Conservation (phyloP, 176 grass and related monocot genomes). For the Ensete glaucum region DNA sequence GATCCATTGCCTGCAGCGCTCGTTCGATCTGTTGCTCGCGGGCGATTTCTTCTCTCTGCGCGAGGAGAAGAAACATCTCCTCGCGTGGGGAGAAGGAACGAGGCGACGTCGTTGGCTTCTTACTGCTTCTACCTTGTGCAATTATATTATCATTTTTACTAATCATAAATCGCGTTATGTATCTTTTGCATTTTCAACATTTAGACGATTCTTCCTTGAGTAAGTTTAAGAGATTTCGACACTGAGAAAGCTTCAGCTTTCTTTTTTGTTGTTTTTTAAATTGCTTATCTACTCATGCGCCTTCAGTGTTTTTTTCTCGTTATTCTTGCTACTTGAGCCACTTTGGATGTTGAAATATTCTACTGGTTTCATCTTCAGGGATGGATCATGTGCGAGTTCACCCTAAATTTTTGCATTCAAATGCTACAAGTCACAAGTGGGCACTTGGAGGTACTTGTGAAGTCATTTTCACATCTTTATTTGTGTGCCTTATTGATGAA, state of each 20-base stretch:
- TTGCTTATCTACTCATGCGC: no score
- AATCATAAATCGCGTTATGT: not conserved
- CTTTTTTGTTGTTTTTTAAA: not conserved
- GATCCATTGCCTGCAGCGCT: no score
- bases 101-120: no score
- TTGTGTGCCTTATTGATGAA: not conserved
- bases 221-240: no score
- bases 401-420: constrained; percentile 94
- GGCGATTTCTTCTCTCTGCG: no score
- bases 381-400: constrained; percentile 93
- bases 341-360: not conserved
- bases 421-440: constrained; percentile 99
- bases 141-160: not conserved
- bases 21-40: no score
- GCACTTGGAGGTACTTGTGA: constrained; percentile 65
- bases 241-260: no score
- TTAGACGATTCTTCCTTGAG: no score
- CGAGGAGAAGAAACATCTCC: no score
- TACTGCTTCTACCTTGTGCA: no score
- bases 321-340: not conserved
- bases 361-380: constrained; percentile 39
- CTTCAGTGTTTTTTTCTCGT: not conserved
- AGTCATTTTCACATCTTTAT: not conserved
- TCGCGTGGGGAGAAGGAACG: no score
- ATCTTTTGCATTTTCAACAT: not conserved